Percentiles rank a stretch among this genome's conserved stretches.
Evolutionary conservation across 2,329 filamentous ascomycete species (phyloP).

Genomic region (Fusarium penzigii): DNA sequence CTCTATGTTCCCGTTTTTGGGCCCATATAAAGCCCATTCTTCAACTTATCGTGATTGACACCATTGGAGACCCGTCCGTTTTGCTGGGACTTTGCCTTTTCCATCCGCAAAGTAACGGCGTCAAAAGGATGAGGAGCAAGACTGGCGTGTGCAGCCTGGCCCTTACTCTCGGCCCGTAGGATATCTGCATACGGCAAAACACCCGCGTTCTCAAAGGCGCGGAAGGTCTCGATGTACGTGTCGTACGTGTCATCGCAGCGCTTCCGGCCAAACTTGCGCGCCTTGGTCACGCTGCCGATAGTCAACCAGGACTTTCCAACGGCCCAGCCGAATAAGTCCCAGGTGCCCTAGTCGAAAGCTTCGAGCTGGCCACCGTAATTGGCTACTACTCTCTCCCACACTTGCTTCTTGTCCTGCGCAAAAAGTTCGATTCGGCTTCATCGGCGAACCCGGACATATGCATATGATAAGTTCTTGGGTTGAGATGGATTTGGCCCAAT

Average conservation of each 20-base stretch:
- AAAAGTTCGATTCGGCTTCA: conserved; percentile 9
- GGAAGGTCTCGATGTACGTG: conserved; percentile 17
- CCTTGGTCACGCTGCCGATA: conserved; percentile 11
- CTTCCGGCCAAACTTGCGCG: conserved; percentile 21
- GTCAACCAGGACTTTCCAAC: conserved; percentile 21
- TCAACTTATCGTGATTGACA: no score
- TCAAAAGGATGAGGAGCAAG: conserved; percentile 9
- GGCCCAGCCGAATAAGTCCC: conserved; percentile 23
- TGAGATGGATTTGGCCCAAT: conserved; percentile 11
- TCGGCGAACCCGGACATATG: conserved; percentile 15
- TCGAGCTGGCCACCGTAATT: conserved; percentile 15
- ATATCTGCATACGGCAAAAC: conserved; percentile 8
- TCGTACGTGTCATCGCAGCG: conserved; percentile 19
- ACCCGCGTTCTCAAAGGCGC: conserved; percentile 19
- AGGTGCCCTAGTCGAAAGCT: conserved; percentile 20
- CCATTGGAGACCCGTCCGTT: no score
- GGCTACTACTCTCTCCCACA: conserved; percentile 16
- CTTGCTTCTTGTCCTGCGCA: conserved; percentile 18
- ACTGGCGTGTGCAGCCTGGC: neutral
- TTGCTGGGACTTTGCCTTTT: no score
- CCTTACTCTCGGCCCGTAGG: neutral
- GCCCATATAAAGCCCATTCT: no score
- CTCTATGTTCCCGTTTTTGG: no score
- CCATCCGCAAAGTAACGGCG: conserved; percentile 1
- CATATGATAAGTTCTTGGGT: conserved; percentile 13